Conservation (phyloP, 2,329 filamentous ascomycete species). For the Sphaerostilbella broomeana region DNA sequence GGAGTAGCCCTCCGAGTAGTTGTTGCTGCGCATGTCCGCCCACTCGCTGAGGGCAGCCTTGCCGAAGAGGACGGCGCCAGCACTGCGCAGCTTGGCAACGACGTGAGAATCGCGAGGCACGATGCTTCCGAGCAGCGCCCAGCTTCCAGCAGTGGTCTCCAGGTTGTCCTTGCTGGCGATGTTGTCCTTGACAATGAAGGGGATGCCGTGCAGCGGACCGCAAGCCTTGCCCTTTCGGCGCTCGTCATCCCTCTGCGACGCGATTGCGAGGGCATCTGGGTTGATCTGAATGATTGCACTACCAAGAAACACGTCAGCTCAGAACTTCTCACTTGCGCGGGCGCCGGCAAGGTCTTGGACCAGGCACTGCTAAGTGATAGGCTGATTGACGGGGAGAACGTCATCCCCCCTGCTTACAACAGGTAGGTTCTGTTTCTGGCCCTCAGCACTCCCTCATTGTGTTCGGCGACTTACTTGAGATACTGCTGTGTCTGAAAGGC, state of each 20-base stretch:
- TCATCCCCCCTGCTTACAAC: too few species aligned
- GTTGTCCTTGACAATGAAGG: conserved; percentile 69
- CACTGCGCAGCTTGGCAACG: conserved; percentile 52
- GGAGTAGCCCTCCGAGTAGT: conserved; percentile 63
- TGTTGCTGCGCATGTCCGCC: conserved; percentile 63
- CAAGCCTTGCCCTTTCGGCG: conserved; percentile 48
- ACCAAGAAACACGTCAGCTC: conserved; percentile 1
- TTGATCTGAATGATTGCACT: conserved; percentile 60
- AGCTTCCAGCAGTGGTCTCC: conserved; percentile 67
- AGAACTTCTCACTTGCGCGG: background rate
- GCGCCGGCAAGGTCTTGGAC: too few species aligned
- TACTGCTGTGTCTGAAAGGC: conserved; percentile 58
- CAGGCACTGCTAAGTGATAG: too few species aligned
- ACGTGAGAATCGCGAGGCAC: conserved; percentile 64
- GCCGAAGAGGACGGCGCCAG: conserved; percentile 63
- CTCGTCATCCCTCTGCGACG: conserved; percentile 53
- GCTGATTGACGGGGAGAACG: too few species aligned
- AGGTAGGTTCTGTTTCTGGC: too few species aligned
- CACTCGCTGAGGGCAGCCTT: conserved; percentile 68
- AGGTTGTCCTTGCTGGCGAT: conserved; percentile 62
- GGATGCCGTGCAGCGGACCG: conserved; percentile 68
- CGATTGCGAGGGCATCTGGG: conserved; percentile 59
- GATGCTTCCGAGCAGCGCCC: conserved; percentile 57
- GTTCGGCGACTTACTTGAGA: conserved; percentile 43
- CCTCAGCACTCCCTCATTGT: too few species aligned